Evolutionary conservation across 805 yeast genomes (phyloP), one percentile per base, ranked within the genome.

Genomic region (Pichia nanzhaoensis): DNA sequence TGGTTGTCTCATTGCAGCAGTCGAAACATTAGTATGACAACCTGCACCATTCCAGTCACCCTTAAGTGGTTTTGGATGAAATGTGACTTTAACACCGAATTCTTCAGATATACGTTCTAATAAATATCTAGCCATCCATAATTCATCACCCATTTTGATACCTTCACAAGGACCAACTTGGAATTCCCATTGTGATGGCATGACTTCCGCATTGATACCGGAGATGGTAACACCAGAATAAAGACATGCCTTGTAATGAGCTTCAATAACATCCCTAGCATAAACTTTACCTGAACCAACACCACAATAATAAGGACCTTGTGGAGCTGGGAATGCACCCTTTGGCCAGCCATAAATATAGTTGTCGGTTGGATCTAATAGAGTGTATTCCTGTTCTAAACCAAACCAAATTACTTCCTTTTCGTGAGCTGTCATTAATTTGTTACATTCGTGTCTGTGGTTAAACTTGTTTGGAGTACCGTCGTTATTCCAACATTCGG

Each of bases 1-100:
- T 66, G 87, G 85, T 32, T 64, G 67, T 78, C 99, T 89, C 98
- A 91, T 93, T 42, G 64, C 65, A 68, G 75, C 78, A 60, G 99
- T 93, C 40, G 97, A 89, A 51, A 93, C 98, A 69, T 93, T 93
- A 68, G 99, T 93, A 74, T 93, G 99, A 78, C 98, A 91, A 63
- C 99, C 99, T 68, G 99, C 98, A 76, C 99, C 99, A 69, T 93
- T 93, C 98, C 98, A 93, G 74, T 91, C 98, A 60, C 98, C 98
- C 76, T 83, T 79, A 69, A 93, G 78, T 58, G 99, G 98, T 80
- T 93, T 93, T 71, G 99, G 99, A 81, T 93, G 99, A 84, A 90
- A 83, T 39, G 97, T 88, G 59, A 93, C 91, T 84, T 89, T 90
- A 67, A 93, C 95, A 67, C 96, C 98, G 63, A 93, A 93, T 70